A percentile compares a stretch with the other conserved stretches of the same genome.
These are phyloP conservation scores for Tanacetum coccineum DNA, from an alignment of 129 eudicot genomes.

Conservation along the genomic window DNA sequence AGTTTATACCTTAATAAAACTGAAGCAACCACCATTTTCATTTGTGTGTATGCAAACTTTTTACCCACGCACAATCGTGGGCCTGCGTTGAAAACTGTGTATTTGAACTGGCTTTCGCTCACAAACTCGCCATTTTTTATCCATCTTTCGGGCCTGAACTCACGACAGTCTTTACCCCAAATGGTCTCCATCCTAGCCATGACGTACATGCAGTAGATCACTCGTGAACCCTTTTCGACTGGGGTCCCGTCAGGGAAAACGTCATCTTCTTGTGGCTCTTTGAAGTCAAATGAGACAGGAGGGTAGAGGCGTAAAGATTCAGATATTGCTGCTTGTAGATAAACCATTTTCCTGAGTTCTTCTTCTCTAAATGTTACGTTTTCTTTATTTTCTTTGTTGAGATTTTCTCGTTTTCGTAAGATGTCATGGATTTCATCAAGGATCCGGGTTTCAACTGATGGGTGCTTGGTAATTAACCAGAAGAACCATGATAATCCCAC, in stretches of 20 bases:
- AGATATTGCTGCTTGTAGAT: constrained; percentile 55
- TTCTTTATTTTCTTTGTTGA: constrained; percentile 6
- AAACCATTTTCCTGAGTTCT: constrained; percentile 56
- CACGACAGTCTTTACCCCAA: constrained; percentile 53
- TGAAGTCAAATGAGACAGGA: constrained; percentile 58
- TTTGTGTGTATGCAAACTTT: constrained; percentile 61
- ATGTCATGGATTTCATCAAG: constrained; percentile 37
- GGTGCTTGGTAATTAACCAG: constrained; percentile 47
- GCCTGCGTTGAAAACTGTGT: constrained; percentile 56
- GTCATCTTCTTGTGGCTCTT: constrained; percentile 53
- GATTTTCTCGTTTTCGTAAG: constrained; percentile 19
- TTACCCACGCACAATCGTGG: constrained; percentile 66
- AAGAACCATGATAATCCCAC: constrained; percentile 68
- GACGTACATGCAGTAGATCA: constrained; percentile 36
- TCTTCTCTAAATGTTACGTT: constrained; percentile 33
- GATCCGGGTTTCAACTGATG: constrained; percentile 38
- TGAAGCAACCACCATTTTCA: constrained; percentile 74
- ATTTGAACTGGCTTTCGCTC: constrained; percentile 48
- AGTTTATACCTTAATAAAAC: constrained; percentile 43
- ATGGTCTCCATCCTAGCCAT: constrained; percentile 51
- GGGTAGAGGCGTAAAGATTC: constrained; percentile 60
- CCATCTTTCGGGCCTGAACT: constrained; percentile 73
- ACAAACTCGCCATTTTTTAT: constrained; percentile 47
- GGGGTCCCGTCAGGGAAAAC: constrained; percentile 46
- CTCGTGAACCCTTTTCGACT: constrained; percentile 32